Base-by-base conservation (phyloP, 73 alveolate species). In the Stentor roeselii region DNA sequence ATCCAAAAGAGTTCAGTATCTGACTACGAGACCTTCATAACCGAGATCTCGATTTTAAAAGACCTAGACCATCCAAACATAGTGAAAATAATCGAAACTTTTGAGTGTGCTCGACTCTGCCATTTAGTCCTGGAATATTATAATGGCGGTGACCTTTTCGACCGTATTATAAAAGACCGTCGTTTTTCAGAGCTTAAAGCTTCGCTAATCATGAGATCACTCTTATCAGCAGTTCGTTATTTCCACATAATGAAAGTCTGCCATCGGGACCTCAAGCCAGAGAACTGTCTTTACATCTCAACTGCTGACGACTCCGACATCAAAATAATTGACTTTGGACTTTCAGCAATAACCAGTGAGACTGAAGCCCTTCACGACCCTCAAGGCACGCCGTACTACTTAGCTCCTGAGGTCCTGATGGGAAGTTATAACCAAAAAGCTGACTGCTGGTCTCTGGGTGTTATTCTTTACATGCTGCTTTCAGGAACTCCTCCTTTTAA, bases 371-470 rank as follows among this genome's bases (percentile, higher is more conserved):
- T 88, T 91, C 83, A 60, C 59, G 75, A 86, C 15, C 89, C 86
- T 0, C 75, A 87, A 41, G 98, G 98, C 50, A 93, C 98, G 30
- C 94, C 98, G 27, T 94, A 90, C 87, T 94, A 94, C 60, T 90
- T 94, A 14, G 98, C 98, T 0, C 98, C 98, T 21, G 98, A 94
- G 82, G 98, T 94, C 36, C 82, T 94, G 38, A 78, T 87, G 76
- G 94, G 93, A 38, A 89, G 90, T 76, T 94, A 94, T 87, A 82
- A 90, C 83, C 90, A 92, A 74, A 78, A 92, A 76, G 90, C 96
- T 75, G 98, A 94, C 86, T 88, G 86, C 86, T 94, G 98, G 98
- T 94, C 98, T 2, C 86, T 94, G 83, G 98, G 98, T 3, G 97
- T 94, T 34, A 93, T 94, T 58, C 60, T 90, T 78, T 92, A 92